These are phyloP conservation scores for Drechslerella dactyloides DNA, from an alignment of 2,329 filamentous ascomycete genomes.

Conservation along the genomic window DNA sequence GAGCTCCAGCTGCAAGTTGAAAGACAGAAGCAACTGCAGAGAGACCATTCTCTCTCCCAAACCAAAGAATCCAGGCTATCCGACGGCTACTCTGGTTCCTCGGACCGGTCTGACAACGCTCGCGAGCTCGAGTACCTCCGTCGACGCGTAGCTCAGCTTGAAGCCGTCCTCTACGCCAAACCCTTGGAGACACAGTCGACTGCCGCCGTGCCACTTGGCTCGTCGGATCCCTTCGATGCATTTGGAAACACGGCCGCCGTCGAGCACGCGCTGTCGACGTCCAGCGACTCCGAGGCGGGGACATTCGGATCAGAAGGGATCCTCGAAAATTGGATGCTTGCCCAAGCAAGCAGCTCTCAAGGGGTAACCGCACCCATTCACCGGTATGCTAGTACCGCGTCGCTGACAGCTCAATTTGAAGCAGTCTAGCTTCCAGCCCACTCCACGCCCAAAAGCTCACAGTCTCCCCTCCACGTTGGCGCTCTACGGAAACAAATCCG, in stretches of 20 bases:
- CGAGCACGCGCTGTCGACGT: constrained; percentile 40
- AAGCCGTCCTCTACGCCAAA: constrained; percentile 45
- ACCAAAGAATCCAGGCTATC: constrained; percentile 31
- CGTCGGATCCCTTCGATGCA: constrained; percentile 40
- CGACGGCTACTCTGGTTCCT: constrained; percentile 34
- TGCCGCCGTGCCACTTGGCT: constrained; percentile 22
- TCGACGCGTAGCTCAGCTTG: constrained; percentile 38
- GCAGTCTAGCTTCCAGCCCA: constrained; percentile 46
- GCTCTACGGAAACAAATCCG: constrained; percentile 50
- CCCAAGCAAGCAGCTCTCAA: constrained; percentile 44
- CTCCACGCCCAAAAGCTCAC: constrained; percentile 48
- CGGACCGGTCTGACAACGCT: constrained; percentile 41
- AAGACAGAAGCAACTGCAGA: constrained; percentile 35
- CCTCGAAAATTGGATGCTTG: constrained; percentile 47
- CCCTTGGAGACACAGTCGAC: constrained; percentile 29
- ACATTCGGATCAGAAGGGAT: constrained; percentile 41
- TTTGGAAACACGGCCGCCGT: constrained; percentile 37
- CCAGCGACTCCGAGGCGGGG: constrained; percentile 45
- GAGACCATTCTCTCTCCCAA: constrained; percentile 20
- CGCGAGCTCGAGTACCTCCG: constrained; percentile 39
- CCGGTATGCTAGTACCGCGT: constrained; percentile 35
- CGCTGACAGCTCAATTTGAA: constrained; percentile 45
- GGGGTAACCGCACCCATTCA: constrained; percentile 32
- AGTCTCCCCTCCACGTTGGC: constrained; percentile 39
- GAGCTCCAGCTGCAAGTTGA: constrained; percentile 47